phyloP scores from a whole-genome alignment of 495 filamentous ascomycete genomes.

The Aspergillus diversus region DNA sequence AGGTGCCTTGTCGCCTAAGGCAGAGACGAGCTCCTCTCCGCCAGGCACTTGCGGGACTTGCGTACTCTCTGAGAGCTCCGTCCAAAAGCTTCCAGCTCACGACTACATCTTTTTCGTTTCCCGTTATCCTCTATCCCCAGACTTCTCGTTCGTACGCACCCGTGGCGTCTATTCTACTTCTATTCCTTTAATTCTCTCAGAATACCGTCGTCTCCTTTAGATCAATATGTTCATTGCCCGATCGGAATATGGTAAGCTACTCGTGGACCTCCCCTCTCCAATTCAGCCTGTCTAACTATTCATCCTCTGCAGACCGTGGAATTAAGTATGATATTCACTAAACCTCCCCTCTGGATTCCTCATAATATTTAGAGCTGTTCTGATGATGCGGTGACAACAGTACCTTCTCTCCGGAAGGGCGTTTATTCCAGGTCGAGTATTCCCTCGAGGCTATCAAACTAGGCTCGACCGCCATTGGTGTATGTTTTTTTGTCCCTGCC shows the following conservation, averaged over 20 bases:
- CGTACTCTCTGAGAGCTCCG: constrained; percentile 44
- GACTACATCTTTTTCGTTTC: constrained; percentile 23
- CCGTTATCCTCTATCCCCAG: constrained; percentile 13
- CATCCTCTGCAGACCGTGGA: constrained; percentile 76
- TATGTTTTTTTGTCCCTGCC: constrained; percentile 43
- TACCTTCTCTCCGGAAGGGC: constrained; percentile 99
- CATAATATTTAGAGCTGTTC: constrained; percentile 13
- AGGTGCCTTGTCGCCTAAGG: constrained; percentile 40
- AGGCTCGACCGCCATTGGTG: constrained; percentile 95
- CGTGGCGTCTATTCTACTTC: constrained; percentile 4
- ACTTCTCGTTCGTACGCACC: constrained; percentile 13
- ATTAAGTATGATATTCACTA: constrained; percentile 78
- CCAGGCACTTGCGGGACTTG: constrained; percentile 48
- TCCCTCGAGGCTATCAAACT: constrained; percentile 99
- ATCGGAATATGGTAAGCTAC: constrained; percentile 93
- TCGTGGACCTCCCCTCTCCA: constrained; percentile 24
- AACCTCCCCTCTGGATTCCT: background rate
- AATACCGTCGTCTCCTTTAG: constrained; percentile 10
- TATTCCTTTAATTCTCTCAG: constrained; percentile 3
- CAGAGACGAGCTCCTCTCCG: constrained; percentile 21
- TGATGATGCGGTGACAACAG: constrained; percentile 53
- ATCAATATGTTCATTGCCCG: constrained; percentile 98
- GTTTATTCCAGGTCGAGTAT: constrained; percentile 99
- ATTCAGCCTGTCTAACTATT: constrained; percentile 36
- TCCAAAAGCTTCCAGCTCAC: constrained; percentile 28